Evolutionary conservation across 1,139 yeast species (phyloP).

Genomic region (Scheffersomyces quercinus): DNA sequence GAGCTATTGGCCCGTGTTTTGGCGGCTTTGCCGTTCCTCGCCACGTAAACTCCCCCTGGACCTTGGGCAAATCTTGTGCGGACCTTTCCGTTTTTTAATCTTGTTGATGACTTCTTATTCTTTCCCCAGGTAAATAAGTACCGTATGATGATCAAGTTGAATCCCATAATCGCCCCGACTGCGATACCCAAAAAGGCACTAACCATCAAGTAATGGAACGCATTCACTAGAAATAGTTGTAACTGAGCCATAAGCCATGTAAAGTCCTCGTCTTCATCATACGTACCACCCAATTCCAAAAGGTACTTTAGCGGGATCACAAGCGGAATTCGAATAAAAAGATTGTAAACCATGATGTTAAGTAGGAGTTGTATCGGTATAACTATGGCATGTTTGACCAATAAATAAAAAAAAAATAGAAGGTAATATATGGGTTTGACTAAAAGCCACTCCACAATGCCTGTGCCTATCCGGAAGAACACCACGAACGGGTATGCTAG

Average conservation of each 20-base stretch:
- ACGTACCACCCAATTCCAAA: conserved; percentile 11
- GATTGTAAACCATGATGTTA: conserved; percentile 12
- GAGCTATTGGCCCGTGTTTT: too few species aligned
- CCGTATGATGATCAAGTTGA: conserved; percentile 10
- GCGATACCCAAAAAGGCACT: conserved; percentile 12
- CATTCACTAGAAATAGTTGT: conserved; percentile 9
- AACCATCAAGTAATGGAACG: conserved; percentile 11
- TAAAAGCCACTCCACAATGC: neutral
- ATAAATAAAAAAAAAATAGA: neutral
- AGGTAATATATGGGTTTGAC: neutral
- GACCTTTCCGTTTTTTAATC: neutral
- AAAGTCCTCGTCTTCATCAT: conserved; percentile 3
- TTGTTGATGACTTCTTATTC: neutral
- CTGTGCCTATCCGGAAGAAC: neutral
- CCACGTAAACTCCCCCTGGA: too few species aligned
- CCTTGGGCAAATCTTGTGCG: neutral
- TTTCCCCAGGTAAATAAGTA: conserved; percentile 9
- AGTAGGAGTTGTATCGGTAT: conserved; percentile 10
- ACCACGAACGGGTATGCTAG: neutral
- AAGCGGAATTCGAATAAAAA: conserved; percentile 13
- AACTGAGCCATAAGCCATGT: conserved; percentile 13
- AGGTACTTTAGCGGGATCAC: conserved; percentile 12
- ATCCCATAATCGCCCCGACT: conserved; percentile 12
- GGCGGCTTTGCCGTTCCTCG: too few species aligned
- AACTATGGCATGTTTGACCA: conserved; percentile 10